These are phyloP conservation scores for Cicer pinnatifidum DNA, from an alignment of 306 rosid genomes.

Conservation along the genomic window DNA sequence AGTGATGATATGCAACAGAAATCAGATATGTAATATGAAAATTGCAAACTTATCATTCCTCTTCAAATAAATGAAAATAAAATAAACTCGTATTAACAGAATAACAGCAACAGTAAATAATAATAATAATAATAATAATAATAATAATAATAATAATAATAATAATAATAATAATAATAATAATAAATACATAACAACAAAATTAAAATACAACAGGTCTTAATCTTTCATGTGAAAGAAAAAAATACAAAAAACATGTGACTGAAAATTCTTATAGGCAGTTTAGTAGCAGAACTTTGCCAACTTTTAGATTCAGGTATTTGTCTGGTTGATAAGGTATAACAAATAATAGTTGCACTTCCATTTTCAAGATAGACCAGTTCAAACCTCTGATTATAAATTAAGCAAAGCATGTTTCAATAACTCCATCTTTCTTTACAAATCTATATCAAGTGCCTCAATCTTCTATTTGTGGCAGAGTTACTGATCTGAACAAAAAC, in stretches of 20 bases:
- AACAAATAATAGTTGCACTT: slow-evolving; percentile 16
- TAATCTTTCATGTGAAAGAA: slow-evolving; percentile 11
- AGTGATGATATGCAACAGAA: too few relatives aligned
- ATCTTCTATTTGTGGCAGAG: slow-evolving; percentile 30
- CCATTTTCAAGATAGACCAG: slow-evolving; percentile 18
- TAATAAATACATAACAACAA: neutral
- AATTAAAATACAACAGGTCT: neutral
- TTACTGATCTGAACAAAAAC: slow-evolving; percentile 33
- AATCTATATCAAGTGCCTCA: slow-evolving; percentile 32
- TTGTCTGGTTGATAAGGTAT: slow-evolving; percentile 20
- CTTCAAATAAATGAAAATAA: neutral
- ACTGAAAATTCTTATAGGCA: slow-evolving; percentile 30
- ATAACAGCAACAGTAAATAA: neutral
- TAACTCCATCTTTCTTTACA: slow-evolving; percentile 43
- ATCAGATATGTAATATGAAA: too few relatives aligned
- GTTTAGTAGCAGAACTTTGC: slow-evolving; percentile 37
- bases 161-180: neutral
- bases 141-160: neutral
- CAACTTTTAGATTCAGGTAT: slow-evolving; percentile 7
- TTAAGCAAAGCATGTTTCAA: slow-evolving; percentile 35
- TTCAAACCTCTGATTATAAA: slow-evolving; percentile 13
- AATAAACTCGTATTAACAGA: neutral
- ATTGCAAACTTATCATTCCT: too few relatives aligned
- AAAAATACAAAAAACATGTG: slow-evolving; percentile 28
- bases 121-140: neutral